Evolutionary conservation across 2,329 filamentous ascomycete genomes (phyloP), one percentile per base, ranked within the genome.

Genomic region (Curvularia hawaiiensis): DNA sequence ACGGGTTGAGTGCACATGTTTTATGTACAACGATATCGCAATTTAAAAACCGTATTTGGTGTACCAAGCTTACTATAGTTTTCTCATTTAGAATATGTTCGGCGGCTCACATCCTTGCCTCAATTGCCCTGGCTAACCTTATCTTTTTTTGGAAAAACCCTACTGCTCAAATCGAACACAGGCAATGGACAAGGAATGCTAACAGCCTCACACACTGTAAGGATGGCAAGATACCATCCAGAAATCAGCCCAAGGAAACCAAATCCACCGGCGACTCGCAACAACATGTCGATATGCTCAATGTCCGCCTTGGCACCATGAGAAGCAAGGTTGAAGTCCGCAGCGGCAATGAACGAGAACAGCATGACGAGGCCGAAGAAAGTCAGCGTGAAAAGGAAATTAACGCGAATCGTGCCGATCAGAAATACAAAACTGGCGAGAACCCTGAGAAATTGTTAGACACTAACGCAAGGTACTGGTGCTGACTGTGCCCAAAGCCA

Each of bases 151-250:
- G 63, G 63, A 16, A 65, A 65, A 2, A 66, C 58, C 26, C 59
- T 65, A 39, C 60, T 64, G 47, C 63, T 66, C 20, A 66, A 14
- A 22, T 68, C 65, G 3, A 68, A 51, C 16, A 65, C 52, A 10
- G 60, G 64, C n/a, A 68, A 20, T 11, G 64, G 62, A 18, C 65
- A 66, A 3, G 64, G 64, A 28, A 66, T 68, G 9, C 58, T 64
- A 2, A 66, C 63, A 18, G 63, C 57, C 43, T 65, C 58, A 18
- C 64, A 66, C 2, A 61, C 62, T 7, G 64, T 65, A 12, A 64
- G 35, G 22, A 65, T 62, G 0, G 62, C 64, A 28, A 68, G 59
- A 16, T 66, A 65, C 62, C 64, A 66, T 20, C 60, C 62, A 31
- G 56, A 57, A 10, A 68, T 22, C 2, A 65, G 52, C 5, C 64